Evolutionary conservation across 768 basidiomycete species (phyloP).

Genomic region (Suillus hirtellus): DNA sequence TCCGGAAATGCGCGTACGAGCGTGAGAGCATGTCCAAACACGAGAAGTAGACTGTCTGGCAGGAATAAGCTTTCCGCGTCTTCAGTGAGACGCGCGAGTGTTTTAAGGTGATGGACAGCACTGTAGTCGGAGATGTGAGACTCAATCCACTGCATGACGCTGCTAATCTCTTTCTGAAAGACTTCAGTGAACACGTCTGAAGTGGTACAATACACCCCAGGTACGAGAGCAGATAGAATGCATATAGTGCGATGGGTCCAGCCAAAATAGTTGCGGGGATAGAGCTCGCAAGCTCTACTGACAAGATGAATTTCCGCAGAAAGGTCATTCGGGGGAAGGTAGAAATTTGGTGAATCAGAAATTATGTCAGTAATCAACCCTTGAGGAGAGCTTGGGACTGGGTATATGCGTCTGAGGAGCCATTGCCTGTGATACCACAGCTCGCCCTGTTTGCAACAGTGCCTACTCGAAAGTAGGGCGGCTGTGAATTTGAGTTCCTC

Average conservation of each 20-base stretch:
- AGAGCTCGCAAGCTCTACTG: conserved; percentile 53
- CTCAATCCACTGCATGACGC: conserved; percentile 54
- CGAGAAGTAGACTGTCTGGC: conserved; percentile 10
- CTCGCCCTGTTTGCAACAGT: conserved; percentile 64
- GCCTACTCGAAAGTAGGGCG: conserved; percentile 50
- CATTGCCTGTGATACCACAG: conserved; percentile 74
- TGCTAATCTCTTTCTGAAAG: conserved; percentile 39
- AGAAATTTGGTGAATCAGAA: conserved; percentile 15
- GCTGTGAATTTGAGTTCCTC: conserved; percentile 49
- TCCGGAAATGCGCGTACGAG: conserved; percentile 52
- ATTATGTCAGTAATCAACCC: neutral
- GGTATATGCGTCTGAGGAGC: conserved; percentile 46
- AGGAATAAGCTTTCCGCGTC: conserved; percentile 17
- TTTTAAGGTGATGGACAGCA: conserved; percentile 55
- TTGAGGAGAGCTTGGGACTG: conserved; percentile 7
- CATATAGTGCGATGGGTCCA: conserved; percentile 65
- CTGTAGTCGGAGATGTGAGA: conserved; percentile 69
- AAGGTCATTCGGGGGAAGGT: conserved; percentile 38
- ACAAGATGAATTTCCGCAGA: conserved; percentile 50
- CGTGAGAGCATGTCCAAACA: conserved; percentile 43
- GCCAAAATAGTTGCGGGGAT: conserved; percentile 75
- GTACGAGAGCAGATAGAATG: conserved; percentile 34
- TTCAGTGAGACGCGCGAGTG: conserved; percentile 28
- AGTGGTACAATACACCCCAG: conserved; percentile 20
- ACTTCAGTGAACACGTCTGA: conserved; percentile 28